Conservation (phyloP, 2,329 filamentous ascomycete species). For the Alternaria gaisen region DNA sequence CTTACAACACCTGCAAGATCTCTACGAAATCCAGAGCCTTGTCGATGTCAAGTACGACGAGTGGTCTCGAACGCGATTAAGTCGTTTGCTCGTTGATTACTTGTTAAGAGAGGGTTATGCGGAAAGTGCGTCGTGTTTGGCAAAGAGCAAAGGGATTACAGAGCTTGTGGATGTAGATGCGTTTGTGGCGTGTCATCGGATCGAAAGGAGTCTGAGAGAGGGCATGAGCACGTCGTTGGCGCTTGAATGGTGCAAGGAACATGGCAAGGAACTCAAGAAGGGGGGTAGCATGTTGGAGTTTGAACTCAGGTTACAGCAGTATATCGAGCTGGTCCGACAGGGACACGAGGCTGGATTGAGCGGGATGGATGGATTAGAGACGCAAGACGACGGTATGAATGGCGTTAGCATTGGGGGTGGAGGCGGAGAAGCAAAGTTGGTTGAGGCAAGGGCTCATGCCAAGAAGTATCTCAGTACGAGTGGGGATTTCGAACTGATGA, state of each 20-base stretch:
- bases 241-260: conserved; percentile 89
- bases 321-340: conserved; percentile 85
- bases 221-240: conserved; percentile 77
- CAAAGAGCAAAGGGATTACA: conserved; percentile 76
- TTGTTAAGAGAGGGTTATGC: conserved; percentile 84
- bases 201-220: conserved; percentile 75
- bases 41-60: conserved; percentile 93
- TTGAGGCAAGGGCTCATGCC: conserved; percentile 83
- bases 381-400: conserved; percentile 60
- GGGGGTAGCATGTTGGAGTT: conserved; percentile 90
- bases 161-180: conserved; percentile 89
- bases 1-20: conserved; percentile 79
- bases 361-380: conserved; percentile 35
- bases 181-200: conserved; percentile 81
- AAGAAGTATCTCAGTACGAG: conserved; percentile 81
- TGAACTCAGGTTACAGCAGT: conserved; percentile 91
- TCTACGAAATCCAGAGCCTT: conserved; percentile 81
- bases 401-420: conserved; percentile 66
- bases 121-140: conserved; percentile 77
- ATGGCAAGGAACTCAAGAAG: conserved; percentile 91
- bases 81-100: conserved; percentile 91
- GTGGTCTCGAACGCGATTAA: conserved; percentile 84
- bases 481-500: conserved; percentile 71
- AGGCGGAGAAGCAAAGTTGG: conserved; percentile 62
- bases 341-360: conserved; percentile 48